Evolutionary conservation across 2,329 filamentous ascomycete genomes (phyloP).

Genomic region (Exophiala viscosa): DNA sequence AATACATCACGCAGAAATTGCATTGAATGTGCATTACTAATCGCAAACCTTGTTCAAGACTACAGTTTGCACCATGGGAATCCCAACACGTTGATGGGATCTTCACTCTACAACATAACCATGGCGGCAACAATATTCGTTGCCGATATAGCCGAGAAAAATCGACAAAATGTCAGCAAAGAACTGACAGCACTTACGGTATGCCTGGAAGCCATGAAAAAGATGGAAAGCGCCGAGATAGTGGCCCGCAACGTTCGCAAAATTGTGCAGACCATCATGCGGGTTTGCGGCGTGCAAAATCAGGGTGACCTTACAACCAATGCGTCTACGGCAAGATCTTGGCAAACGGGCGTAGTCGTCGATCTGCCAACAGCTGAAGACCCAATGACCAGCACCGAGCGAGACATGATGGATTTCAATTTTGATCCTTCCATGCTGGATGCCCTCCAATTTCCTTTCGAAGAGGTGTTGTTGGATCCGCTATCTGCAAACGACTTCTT

Average conservation of each 20-base stretch:
- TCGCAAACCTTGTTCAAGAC: conserved; percentile 1
- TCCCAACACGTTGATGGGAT: conserved; percentile 6
- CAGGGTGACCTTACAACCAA: too few species aligned
- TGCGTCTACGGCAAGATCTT: too few species aligned
- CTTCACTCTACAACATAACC: conserved; percentile 13
- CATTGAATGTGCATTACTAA: conserved; percentile 4
- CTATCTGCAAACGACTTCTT: background rate
- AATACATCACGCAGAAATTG: background rate
- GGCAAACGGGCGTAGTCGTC: too few species aligned
- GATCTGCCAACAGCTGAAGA: too few species aligned
- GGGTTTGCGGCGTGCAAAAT: conserved; percentile 5
- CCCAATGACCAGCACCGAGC: too few species aligned
- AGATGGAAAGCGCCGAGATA: conserved; percentile 12
- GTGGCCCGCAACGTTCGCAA: conserved; percentile 11
- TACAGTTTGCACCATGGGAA: conserved; percentile 3
- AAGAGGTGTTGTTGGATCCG: background rate
- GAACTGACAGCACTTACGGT: conserved; percentile 4
- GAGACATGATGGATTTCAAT: background rate
- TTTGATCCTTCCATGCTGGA: background rate
- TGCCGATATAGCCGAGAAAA: conserved; percentile 6
- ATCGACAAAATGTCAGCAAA: background rate
- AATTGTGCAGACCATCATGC: conserved; percentile 15
- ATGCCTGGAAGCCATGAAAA: conserved; percentile 11
- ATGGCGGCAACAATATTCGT: conserved; percentile 12
- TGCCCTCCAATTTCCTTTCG: background rate